Conservation (phyloP, 768 basidiomycete genomes). For the Suillus cothurnatus region DNA sequence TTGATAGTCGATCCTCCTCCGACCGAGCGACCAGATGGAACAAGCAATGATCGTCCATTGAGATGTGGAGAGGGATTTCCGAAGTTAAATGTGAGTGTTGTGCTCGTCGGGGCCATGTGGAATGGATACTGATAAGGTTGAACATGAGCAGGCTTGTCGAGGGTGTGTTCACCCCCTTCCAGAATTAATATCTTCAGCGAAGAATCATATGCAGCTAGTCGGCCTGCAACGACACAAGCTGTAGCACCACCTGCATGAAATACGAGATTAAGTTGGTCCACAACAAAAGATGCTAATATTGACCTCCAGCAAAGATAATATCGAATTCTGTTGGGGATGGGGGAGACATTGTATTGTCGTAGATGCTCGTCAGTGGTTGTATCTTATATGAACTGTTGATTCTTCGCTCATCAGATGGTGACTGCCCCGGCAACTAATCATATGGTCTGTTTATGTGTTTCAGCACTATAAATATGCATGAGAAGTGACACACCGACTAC, state of each 20-base stretch:
- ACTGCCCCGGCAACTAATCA: background rate
- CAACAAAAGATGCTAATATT: conserved; percentile 1
- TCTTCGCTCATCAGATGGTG: background rate
- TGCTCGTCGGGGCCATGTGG: conserved; percentile 20
- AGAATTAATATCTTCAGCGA: conserved; percentile 28
- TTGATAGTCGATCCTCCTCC: conserved; percentile 47
- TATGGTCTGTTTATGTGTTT: background rate
- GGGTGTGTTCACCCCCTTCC: conserved; percentile 30
- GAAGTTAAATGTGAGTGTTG: conserved; percentile 19
- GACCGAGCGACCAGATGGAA: conserved; percentile 29
- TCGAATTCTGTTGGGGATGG: background rate
- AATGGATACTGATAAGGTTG: conserved; percentile 25
- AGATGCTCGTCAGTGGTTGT: background rate
- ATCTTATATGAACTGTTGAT: background rate
- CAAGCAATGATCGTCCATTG: conserved; percentile 15
- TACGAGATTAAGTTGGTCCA: background rate
- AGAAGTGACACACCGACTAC: background rate
- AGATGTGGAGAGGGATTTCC: conserved; percentile 21
- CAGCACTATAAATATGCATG: background rate
- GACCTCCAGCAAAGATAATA: conserved; percentile 51
- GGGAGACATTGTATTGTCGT: background rate
- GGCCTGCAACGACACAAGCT: conserved; percentile 35
- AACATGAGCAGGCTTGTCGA: conserved; percentile 23
- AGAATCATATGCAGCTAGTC: conserved; percentile 29
- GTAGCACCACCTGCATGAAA: conserved; percentile 36